These are phyloP conservation scores for Phanerodontia chrysosporium DNA, from an alignment of 768 basidiomycete species.

Conservation along the genomic window DNA sequence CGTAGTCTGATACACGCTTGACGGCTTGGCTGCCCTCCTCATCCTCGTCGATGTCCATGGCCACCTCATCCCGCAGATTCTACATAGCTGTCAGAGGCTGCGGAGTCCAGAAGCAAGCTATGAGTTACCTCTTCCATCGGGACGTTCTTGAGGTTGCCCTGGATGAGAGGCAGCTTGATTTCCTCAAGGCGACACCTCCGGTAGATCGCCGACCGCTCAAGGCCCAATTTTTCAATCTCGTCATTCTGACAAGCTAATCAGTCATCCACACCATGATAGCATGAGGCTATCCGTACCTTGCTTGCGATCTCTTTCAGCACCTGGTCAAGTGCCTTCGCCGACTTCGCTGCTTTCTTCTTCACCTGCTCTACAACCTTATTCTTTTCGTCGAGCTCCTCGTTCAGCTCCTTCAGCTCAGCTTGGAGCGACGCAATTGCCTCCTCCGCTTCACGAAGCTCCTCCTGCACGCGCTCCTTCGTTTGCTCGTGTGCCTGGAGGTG, in stretches of 20 bases:
- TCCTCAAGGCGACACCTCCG: conserved; percentile 93
- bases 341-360: conserved; percentile 65
- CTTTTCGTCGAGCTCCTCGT: conserved; percentile 68
- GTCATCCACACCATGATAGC: neutral
- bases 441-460: conserved; percentile 58
- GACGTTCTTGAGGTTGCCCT: conserved; percentile 79
- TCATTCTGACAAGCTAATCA: conserved; percentile 53
- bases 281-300: conserved; percentile 41
- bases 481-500: conserved; percentile 50
- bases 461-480: conserved; percentile 50
- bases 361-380: conserved; percentile 70
- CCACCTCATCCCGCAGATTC: conserved; percentile 81
- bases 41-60: conserved; percentile 91
- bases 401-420: conserved; percentile 56
- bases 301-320: conserved; percentile 85
- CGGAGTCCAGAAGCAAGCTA: too few relatives aligned
- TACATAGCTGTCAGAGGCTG: conserved; percentile 21
- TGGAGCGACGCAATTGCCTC: conserved; percentile 51
- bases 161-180: conserved; percentile 71
- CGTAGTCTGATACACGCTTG: conserved; percentile 73
- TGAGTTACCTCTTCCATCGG: conserved; percentile 87
- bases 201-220: conserved; percentile 84
- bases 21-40: conserved; percentile 76
- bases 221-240: conserved; percentile 82
- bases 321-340: conserved; percentile 77